Percentiles rank a stretch among this genome's conserved stretches.
These are phyloP conservation scores for Dendrothele bispora DNA, from an alignment of 768 basidiomycete species.

Conservation along the genomic window DNA sequence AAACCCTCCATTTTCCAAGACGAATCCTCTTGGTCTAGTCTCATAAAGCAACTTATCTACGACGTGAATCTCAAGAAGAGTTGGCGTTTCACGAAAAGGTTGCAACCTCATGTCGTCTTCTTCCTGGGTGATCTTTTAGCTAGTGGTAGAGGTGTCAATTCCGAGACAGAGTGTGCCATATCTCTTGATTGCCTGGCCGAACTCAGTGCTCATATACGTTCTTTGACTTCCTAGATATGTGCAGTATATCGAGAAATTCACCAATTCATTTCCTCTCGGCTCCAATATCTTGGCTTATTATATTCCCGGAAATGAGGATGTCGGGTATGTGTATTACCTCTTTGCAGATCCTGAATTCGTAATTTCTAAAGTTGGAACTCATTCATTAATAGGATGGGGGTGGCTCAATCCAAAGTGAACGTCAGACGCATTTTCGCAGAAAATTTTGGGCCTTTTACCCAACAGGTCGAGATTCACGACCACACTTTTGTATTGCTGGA, in stretches of 20 bases:
- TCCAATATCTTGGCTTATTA: constrained; percentile 46
- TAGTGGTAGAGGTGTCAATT: constrained; percentile 53
- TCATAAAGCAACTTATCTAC: constrained; percentile 44
- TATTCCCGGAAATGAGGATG: constrained; percentile 82
- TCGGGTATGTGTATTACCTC: constrained; percentile 46
- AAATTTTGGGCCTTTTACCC: constrained; percentile 71
- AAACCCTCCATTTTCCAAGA: constrained; percentile 37
- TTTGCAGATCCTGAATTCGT: too few species aligned
- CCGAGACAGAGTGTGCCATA: constrained; percentile 43
- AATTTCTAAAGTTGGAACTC: too few species aligned
- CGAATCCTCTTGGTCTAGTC: constrained; percentile 40
- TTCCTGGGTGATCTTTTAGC: constrained; percentile 80
- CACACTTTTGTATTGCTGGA: constrained; percentile 75
- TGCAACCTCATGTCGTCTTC: constrained; percentile 65
- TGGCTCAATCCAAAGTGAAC: constrained; percentile 50
- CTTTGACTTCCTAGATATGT: constrained; percentile 49
- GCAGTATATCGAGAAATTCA: constrained; percentile 59
- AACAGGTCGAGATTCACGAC: constrained; percentile 59
- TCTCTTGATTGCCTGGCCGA: not conserved
- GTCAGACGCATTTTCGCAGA: constrained; percentile 58
- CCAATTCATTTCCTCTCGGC: constrained; percentile 53
- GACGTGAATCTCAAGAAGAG: constrained; percentile 65
- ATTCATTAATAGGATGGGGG: constrained; percentile 59
- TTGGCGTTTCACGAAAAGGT: constrained; percentile 61
- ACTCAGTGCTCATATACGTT: not conserved